Percentiles rank a stretch among this genome's conserved stretches.
phyloP scores from a whole-genome alignment of 495 filamentous ascomycete species.

The Aspergillus saccharolyticus region DNA sequence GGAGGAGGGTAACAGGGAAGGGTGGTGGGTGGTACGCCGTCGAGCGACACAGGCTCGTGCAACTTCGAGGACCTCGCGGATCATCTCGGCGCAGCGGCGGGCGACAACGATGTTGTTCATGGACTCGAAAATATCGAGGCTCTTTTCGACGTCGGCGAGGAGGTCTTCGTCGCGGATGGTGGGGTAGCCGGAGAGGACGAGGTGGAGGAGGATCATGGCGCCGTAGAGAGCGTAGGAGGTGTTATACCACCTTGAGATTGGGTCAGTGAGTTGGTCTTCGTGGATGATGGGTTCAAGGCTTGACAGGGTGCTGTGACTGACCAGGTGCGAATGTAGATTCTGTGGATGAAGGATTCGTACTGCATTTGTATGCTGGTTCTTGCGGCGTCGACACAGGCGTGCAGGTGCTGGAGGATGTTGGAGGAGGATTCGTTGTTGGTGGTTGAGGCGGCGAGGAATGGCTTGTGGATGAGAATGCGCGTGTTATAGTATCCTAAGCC shows the following conservation, averaged over 20 bases:
- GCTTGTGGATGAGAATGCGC: constrained; percentile 23
- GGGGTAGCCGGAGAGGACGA: constrained; percentile 22
- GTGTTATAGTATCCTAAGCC: constrained; percentile 28
- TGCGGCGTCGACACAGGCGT: constrained; percentile 21
- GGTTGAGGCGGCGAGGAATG: constrained; percentile 21
- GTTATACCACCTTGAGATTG: constrained; percentile 25
- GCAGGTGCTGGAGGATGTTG: constrained; percentile 15
- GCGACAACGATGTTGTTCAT: constrained; percentile 27
- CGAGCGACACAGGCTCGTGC: constrained; percentile 18
- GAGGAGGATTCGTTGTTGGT: constrained; percentile 8
- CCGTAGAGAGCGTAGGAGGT: constrained; percentile 28
- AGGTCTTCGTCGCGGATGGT: constrained; percentile 17
- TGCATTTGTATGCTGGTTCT: constrained; percentile 26
- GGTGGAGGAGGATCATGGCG: constrained; percentile 21
- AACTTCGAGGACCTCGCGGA: constrained; percentile 21
- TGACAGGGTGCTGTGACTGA: not conserved
- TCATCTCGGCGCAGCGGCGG: constrained; percentile 25
- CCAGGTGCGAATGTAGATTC: constrained; percentile 28
- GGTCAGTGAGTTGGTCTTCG: not conserved
- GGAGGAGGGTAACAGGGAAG: not conserved
- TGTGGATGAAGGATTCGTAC: constrained; percentile 26
- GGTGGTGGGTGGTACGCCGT: constrained; percentile 1
- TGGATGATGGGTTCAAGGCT: not conserved
- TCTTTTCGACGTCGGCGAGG: constrained; percentile 23
- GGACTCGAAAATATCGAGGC: constrained; percentile 24